Base-by-base conservation (phyloP, 192 early-diverging fungal genomes). In the Lunasporangiospora selenospora region DNA sequence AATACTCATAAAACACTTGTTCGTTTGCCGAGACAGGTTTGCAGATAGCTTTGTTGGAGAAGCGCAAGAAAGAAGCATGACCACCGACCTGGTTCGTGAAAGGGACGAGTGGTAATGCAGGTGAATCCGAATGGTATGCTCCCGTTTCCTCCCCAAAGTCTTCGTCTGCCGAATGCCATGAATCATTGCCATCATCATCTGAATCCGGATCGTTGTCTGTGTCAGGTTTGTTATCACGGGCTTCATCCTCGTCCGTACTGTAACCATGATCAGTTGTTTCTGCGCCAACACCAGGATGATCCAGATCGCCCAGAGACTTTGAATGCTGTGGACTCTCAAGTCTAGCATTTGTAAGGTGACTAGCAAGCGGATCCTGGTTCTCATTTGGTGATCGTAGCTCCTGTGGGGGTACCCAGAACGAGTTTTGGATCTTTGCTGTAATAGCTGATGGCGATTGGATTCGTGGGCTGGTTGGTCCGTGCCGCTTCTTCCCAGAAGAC, bases 31-130 rank as follows among this genome's bases (percentile, higher is more conserved):
- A 89, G 41, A 97, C 84, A 19, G 95, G 95, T 76, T 99, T 99
- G 80, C 94, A 99, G 23, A 99, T 89, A 9, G 98, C 96, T 73
- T 89, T 90, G 70, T 97, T 93, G 10, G 95, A 96, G 75, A 99
- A 97, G 38, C 96, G 91, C 46, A 98, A 81, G 47, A 99, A 92
- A 6, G 94, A 88, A 6, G 95, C 92, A 69, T 99, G 98, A 1
- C 98, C 98, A n/a, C 98, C 98, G 24, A 94, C 92, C 65, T 93
- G 91, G 76, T 94, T 91, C n/a, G 77, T 81, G 77, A 90, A 94
- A 19, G 92, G 92, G 37, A 87, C 81, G 30, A 94, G 64, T 4
- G 86, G 87, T 43, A 94, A 58, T 30, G 90, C 85, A 6, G 85
- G 80, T 27, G 88, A 73, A n/a, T 58, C 69, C 59, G 67, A 83